Conservation (phyloP, 2,329 filamentous ascomycete species). For the Fusarium tricinctum region DNA sequence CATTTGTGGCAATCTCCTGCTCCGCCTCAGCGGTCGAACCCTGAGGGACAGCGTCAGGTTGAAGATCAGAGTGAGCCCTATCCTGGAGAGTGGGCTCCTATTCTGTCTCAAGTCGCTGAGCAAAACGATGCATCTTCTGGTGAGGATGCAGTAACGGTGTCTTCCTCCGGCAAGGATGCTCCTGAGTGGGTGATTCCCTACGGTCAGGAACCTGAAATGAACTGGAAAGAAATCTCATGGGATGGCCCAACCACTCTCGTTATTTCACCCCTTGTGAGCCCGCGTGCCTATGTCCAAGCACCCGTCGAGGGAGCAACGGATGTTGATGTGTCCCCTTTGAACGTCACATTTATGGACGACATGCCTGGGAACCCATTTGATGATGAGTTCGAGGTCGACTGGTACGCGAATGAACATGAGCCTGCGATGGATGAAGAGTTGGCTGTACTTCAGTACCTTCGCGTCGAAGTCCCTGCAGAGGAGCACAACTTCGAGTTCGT, state of each 20-base stretch:
- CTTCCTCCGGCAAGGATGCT: neutral
- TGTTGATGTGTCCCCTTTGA: neutral
- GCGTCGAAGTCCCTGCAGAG: neutral
- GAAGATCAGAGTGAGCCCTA: neutral
- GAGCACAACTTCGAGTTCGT: neutral
- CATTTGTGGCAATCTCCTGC: slow-evolving; percentile 8
- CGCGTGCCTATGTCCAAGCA: neutral
- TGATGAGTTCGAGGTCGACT: neutral
- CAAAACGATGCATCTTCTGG: neutral
- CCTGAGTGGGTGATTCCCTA: slow-evolving; percentile 5
- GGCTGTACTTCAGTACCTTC: neutral
- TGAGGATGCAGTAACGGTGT: neutral
- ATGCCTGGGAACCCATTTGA: neutral
- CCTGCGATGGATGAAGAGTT: neutral
- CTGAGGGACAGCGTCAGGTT: neutral
- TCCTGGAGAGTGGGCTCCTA: slow-evolving; percentile 2
- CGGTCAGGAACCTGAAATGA: slow-evolving; percentile 10
- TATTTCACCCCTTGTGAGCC: neutral
- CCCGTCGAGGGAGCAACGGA: neutral
- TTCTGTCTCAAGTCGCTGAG: neutral
- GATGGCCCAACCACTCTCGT: neutral
- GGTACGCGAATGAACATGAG: neutral
- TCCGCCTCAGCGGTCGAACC: neutral
- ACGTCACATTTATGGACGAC: neutral
- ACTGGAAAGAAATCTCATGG: slow-evolving; percentile 1